Percentiles rank a stretch among this genome's conserved stretches.
phyloP scores from a whole-genome alignment of 2,329 filamentous ascomycete genomes.

The Botrytis porri region DNA sequence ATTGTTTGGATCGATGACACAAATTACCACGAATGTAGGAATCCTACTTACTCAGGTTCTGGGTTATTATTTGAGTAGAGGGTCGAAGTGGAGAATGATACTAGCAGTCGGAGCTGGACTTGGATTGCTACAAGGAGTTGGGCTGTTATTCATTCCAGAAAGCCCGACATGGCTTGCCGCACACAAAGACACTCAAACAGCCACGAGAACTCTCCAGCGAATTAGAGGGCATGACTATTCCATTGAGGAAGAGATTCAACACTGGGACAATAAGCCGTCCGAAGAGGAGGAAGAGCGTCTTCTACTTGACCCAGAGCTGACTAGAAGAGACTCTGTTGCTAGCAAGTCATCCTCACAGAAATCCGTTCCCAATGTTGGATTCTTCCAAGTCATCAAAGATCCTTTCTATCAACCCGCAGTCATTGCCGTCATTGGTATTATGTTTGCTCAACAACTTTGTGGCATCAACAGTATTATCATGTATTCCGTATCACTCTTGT shows the following conservation, averaged over 20 bases:
- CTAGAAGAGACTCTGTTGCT: conserved; percentile 29
- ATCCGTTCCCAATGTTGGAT: conserved; percentile 49
- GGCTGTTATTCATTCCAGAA: conserved; percentile 76
- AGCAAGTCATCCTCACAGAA: conserved; percentile 33
- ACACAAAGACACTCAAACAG: conserved; percentile 57
- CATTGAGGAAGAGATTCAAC: conserved; percentile 69
- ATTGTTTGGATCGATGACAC: conserved; percentile 80
- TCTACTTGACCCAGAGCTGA: conserved; percentile 28
- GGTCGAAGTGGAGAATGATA: conserved; percentile 78
- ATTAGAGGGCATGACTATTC: conserved; percentile 69
- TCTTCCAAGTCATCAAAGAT: conserved; percentile 64
- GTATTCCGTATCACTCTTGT: conserved; percentile 91
- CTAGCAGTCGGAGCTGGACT: conserved; percentile 70
- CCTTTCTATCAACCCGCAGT: conserved; percentile 69
- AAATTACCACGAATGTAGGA: conserved; percentile 89
- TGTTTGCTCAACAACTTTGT: conserved; percentile 89
- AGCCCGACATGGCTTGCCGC: conserved; percentile 83
- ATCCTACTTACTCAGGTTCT: conserved; percentile 81
- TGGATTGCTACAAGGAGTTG: conserved; percentile 63
- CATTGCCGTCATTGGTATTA: conserved; percentile 81
- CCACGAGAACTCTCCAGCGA: conserved; percentile 66
- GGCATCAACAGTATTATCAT: conserved; percentile 98
- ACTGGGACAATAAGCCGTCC: conserved; percentile 50
- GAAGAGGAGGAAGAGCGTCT: conserved; percentile 34
- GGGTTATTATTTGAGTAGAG: conserved; percentile 83